Conservation (phyloP, 768 basidiomycete species). For the Lactarius hatsudake region DNA sequence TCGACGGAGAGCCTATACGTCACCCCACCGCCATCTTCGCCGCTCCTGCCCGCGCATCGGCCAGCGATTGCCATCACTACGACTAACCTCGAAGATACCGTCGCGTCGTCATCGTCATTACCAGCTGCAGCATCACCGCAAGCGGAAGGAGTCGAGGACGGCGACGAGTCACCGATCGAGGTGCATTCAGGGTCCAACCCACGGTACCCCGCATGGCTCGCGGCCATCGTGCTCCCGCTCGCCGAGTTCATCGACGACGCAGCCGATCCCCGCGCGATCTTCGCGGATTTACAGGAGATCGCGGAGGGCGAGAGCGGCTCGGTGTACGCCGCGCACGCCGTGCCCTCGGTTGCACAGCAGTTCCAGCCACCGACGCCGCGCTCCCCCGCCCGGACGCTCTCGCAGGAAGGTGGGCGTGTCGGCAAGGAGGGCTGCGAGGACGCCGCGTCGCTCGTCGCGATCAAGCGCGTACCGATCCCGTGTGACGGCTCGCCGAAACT, state of each 20-base stretch:
- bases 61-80: slow-evolving; percentile 10
- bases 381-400: slow-evolving; percentile 18
- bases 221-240: slow-evolving; percentile 54
- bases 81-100: neutral
- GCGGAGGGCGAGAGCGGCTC: slow-evolving; percentile 83
- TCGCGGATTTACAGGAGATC: slow-evolving; percentile 69
- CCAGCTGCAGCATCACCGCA: neutral
- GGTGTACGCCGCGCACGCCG: slow-evolving; percentile 47
- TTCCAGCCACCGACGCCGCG: slow-evolving; percentile 20
- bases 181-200: slow-evolving; percentile 32
- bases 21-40: slow-evolving; percentile 11
- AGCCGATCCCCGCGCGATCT: slow-evolving; percentile 60
- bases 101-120: neutral
- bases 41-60: neutral
- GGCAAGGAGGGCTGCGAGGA: neutral
- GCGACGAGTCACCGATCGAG: neutral
- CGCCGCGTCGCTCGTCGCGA: slow-evolving; percentile 51
- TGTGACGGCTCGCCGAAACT: slow-evolving; percentile 61
- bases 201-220: slow-evolving; percentile 62
- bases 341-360: slow-evolving; percentile 4
- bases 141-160: neutral
- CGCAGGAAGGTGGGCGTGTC: neutral
- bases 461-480: slow-evolving; percentile 68
- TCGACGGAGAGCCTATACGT: neutral
- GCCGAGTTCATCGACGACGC: slow-evolving; percentile 62